A percentile compares a stretch with the other conserved stretches of the same genome.
phyloP scores from a whole-genome alignment of 225 moss, liverwort and hornwort genomes.

The Anthoceros angustus region DNA sequence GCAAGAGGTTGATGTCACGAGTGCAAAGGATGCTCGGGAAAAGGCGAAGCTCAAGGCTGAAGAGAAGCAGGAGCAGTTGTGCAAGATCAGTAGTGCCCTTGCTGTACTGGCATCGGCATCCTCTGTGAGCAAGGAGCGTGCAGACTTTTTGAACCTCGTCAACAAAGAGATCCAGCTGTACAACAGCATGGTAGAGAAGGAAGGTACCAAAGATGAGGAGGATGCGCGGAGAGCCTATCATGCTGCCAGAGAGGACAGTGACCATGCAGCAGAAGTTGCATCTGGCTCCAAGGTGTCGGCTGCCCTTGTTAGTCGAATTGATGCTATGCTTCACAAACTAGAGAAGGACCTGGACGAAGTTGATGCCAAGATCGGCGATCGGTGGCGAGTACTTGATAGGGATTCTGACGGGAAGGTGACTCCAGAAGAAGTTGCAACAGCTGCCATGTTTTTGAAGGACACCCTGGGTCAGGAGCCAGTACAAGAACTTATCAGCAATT shows the following conservation, averaged over 20 bases:
- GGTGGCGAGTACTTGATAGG: constrained; percentile 95
- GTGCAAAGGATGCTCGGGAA: constrained; percentile 58
- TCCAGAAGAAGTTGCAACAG: constrained; percentile 92
- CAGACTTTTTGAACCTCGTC: constrained; percentile 85
- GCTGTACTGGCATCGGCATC: constrained; percentile 97
- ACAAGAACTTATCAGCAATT: constrained; percentile 79
- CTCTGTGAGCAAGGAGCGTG: constrained; percentile 98
- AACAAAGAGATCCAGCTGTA: constrained; percentile 93
- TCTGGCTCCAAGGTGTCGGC: constrained; percentile 66
- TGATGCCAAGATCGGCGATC: constrained; percentile 90
- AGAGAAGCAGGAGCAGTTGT: constrained; percentile 74
- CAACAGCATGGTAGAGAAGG: constrained; percentile 93
- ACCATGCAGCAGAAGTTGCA: constrained; percentile 43
- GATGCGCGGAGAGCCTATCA: constrained; percentile 79
- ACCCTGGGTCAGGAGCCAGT: constrained; percentile 90
- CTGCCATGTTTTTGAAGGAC: constrained; percentile 90
- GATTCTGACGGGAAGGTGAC: constrained; percentile 98
- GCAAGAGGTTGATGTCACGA: constrained; percentile 46
- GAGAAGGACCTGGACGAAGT: constrained; percentile 99
- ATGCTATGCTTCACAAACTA: constrained; percentile 94
- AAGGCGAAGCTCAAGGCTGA: constrained; percentile 54
- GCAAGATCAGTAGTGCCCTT: constrained; percentile 93
- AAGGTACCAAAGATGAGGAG: constrained; percentile 85
- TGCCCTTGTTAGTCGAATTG: constrained; percentile 78
- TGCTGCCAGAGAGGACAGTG: constrained; percentile 30